Evolutionary conservation across 345 rosid genomes (phyloP).

Genomic region (Populus alba): DNA sequence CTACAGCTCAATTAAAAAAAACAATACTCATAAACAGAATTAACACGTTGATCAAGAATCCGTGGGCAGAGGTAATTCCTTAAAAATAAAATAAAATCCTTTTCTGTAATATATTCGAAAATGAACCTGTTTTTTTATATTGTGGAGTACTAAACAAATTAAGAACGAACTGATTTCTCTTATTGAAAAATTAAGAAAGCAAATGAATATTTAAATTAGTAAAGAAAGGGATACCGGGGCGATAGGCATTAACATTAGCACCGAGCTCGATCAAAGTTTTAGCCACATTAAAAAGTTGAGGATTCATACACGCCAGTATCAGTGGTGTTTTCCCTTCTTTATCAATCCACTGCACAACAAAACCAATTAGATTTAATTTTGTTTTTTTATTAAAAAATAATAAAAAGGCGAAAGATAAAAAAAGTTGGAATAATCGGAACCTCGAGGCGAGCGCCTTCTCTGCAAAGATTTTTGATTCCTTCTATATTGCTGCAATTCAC

Average conservation of each 20-base stretch:
- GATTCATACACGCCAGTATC: constrained; percentile 74
- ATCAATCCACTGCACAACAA: constrained; percentile 71
- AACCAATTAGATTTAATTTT: neutral
- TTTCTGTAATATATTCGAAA: no score
- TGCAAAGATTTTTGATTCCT: constrained; percentile 70
- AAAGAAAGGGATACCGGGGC: constrained; percentile 51
- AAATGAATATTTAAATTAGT: neutral
- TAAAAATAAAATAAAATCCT: no score
- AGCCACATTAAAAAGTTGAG: constrained; percentile 61
- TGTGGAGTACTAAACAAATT: neutral
- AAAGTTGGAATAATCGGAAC: constrained; percentile 23
- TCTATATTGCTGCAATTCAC: constrained; percentile 68
- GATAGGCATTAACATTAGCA: constrained; percentile 79
- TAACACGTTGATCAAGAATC: neutral
- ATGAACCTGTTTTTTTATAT: neutral
- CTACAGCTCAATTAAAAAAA: constrained; percentile 31
- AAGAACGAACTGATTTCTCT: neutral
- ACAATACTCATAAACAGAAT: neutral
- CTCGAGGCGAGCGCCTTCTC: constrained; percentile 93
- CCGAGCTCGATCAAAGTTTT: constrained; percentile 83
- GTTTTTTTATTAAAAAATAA: neutral
- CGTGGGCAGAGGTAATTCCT: no score
- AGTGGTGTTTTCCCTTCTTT: constrained; percentile 91
- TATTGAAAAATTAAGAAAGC: neutral
- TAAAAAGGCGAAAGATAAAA: neutral